Conservation (phyloP, 2,329 filamentous ascomycete genomes). For the Seiridium cupressi region DNA sequence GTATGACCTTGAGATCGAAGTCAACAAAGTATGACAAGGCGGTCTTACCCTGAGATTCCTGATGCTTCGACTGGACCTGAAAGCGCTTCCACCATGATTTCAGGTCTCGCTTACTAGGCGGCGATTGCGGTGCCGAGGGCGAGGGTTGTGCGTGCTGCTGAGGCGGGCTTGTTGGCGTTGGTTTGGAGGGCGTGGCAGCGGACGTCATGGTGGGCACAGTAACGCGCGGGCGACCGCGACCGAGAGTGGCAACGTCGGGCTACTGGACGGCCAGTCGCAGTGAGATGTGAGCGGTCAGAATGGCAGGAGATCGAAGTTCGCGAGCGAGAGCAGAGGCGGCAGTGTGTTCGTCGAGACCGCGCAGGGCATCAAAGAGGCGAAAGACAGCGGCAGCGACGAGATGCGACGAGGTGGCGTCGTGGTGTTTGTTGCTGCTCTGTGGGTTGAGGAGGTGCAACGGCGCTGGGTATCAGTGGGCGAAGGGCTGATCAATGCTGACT, state of each 20-base stretch:
- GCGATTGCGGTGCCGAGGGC: constrained; percentile 55
- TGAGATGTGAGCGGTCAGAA: not conserved
- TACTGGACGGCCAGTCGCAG: not conserved
- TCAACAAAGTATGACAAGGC: constrained; percentile 1
- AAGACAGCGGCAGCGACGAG: not conserved
- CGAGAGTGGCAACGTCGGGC: constrained; percentile 12
- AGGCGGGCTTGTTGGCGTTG: constrained; percentile 21
- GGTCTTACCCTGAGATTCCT: constrained; percentile 56
- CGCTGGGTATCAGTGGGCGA: too few relatives aligned
- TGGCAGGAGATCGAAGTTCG: not conserved
- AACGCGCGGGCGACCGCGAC: constrained; percentile 27
- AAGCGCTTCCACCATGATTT: constrained; percentile 98
- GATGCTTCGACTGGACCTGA: constrained; percentile 64
- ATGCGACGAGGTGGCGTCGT: constrained; percentile 2
- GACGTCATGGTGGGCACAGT: constrained; percentile 29
- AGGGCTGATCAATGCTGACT: too few relatives aligned
- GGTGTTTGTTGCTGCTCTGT: constrained; percentile 2
- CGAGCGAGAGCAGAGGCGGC: not conserved
- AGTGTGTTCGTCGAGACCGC: not conserved
- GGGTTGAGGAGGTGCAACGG: not conserved
- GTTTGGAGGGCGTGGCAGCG: constrained; percentile 26
- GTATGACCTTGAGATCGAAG: not conserved
- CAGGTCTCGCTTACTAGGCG: constrained; percentile 81
- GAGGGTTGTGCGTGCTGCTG: constrained; percentile 18
- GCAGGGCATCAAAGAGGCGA: not conserved